Percentiles rank a stretch among this genome's conserved stretches.
phyloP scores from a whole-genome alignment of 2,329 filamentous ascomycete genomes.

The Lecanicillium sp. region DNA sequence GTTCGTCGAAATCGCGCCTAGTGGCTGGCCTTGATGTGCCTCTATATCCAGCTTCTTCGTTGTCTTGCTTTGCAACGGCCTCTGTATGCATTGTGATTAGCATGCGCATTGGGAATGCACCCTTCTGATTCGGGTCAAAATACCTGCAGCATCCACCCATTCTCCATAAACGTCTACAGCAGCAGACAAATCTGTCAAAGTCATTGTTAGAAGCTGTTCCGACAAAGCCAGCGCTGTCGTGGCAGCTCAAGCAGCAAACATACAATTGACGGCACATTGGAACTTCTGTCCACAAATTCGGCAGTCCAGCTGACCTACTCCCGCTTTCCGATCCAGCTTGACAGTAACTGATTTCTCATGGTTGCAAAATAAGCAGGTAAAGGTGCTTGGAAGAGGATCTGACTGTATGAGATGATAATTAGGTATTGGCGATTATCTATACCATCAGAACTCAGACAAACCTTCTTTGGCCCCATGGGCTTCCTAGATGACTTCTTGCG shows the following conservation, averaged over 20 bases:
- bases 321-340: slow-evolving; percentile 88
- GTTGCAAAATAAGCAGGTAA: slow-evolving; percentile 97
- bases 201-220: too few species aligned
- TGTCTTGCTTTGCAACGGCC: slow-evolving; percentile 41
- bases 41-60: slow-evolving; percentile 19
- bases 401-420: slow-evolving; percentile 34
- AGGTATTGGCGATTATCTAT: slow-evolving; percentile 2
- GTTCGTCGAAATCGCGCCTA: slow-evolving; percentile 14
- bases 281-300: slow-evolving; percentile 92
- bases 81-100: slow-evolving; percentile 25
- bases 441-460: slow-evolving; percentile 27
- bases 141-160: slow-evolving; percentile 84
- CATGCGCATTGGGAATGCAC: neutral
- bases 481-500: slow-evolving; percentile 87
- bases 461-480: slow-evolving; percentile 76
- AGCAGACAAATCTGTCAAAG: slow-evolving; percentile 67
- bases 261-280: slow-evolving; percentile 89
- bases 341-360: slow-evolving; percentile 89
- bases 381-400: slow-evolving; percentile 71
- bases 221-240: too few species aligned
- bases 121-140: slow-evolving; percentile 14
- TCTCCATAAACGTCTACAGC: slow-evolving; percentile 95
- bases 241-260: slow-evolving; percentile 18
- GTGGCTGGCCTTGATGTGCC: slow-evolving; percentile 17
- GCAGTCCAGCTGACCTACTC: slow-evolving; percentile 78